Base-by-base conservation (phyloP, 2,329 filamentous ascomycete species). In the Emericellopsis atlantica region DNA sequence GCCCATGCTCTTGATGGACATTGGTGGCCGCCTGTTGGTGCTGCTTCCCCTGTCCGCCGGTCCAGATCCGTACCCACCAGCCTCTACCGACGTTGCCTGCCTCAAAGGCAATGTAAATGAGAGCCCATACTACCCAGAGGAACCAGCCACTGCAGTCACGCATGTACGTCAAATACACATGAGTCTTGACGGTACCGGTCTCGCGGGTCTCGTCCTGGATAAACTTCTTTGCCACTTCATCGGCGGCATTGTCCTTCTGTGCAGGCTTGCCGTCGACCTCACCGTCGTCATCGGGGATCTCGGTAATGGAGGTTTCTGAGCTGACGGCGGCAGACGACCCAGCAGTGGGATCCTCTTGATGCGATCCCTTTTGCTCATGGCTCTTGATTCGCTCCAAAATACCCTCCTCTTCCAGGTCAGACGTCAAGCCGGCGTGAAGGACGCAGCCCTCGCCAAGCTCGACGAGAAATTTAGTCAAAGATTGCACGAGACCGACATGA, bases 151-250 rank as follows among this genome's bases (percentile, higher is more conserved):
- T 84, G 45, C 75, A 83, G 21, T 78, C 74, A 9, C 66, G 67
- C 12, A 89, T 58, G 51, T 89, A 92, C 1, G 69, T 67, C 11
- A 65, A 52, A 46, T 89, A 90, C n/a, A 89, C 70, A 6, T 67
- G 66, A 18, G 66, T 66, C 49, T 80, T 80, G 26, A 90, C 76
- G 5, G 78, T 72, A 1, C 85, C 85, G 40, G 72, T 72, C 53
- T 86, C 81, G 43, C 79, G 72, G n/a, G 64, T 65, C 56, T 92
- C 85, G 3, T 87, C 83, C 52, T 87, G 79, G 22, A 84, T 74
- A 48, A 89, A 90, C 55, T 86, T 82, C 47, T 77, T 78, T 1
- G 76, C 70, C 5, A 60, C 58, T 10, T 18, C 26, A 14, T 11
- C n/a, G 21, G 36, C 32, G 34, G 36, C 34, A n/a, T 15, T 26